Conservation (phyloP, 768 basidiomycete genomes). For the Auricularia auricula-judae region DNA sequence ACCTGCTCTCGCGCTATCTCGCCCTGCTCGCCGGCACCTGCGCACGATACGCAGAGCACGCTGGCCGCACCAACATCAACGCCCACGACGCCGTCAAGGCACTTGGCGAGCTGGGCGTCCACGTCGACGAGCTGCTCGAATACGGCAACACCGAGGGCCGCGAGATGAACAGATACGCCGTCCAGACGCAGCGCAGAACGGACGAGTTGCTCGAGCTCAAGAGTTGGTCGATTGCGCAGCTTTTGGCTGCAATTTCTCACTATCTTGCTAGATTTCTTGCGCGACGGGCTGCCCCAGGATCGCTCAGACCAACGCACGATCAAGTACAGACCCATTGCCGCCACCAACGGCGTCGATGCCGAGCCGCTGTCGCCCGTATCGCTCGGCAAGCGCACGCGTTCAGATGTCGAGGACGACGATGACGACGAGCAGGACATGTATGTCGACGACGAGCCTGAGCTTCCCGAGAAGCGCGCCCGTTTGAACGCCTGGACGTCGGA, state of each 20-base stretch:
- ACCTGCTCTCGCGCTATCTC: constrained; percentile 67
- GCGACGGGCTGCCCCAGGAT: constrained; percentile 44
- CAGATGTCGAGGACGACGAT: constrained; percentile 12
- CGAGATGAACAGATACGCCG: constrained; percentile 41
- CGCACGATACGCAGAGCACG: constrained; percentile 63
- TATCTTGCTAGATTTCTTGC: constrained; percentile 37
- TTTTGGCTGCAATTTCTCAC: constrained; percentile 14
- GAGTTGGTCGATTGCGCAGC: constrained; percentile 33
- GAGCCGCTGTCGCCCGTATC: constrained; percentile 5
- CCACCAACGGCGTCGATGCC: constrained; percentile 1
- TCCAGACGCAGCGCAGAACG: constrained; percentile 48
- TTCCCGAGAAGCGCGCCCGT: constrained; percentile 50
- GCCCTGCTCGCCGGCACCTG: constrained; percentile 52
- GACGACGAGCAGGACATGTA: constrained; percentile 18
- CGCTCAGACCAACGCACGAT: constrained; percentile 46
- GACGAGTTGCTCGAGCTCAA: constrained; percentile 68
- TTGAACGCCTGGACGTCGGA: constrained; percentile 33
- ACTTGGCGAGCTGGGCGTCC: constrained; percentile 65
- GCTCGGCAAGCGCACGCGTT: constrained; percentile 5
- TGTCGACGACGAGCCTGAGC: constrained; percentile 22
- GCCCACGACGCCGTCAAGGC: constrained; percentile 52
- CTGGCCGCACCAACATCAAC: constrained; percentile 51
- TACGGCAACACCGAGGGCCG: constrained; percentile 56
- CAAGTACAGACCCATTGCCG: constrained; percentile 23
- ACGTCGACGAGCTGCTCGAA: constrained; percentile 55